phyloP scores from a whole-genome alignment of 2,329 filamentous ascomycete species.

The Diaporthe sp. region DNA sequence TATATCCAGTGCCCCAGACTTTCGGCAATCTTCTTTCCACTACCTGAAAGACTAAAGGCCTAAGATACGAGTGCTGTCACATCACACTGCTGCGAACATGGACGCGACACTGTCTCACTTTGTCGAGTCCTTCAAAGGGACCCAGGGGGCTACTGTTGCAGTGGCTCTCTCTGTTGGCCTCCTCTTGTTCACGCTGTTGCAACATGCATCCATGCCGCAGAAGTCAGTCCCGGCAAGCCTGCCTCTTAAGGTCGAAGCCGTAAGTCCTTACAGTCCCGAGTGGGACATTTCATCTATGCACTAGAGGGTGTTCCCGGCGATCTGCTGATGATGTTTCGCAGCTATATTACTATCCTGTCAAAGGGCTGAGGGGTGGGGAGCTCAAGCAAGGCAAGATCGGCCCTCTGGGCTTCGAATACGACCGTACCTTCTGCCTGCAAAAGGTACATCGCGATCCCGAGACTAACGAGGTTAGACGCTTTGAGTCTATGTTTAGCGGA shows the following conservation, averaged over 20 bases:
- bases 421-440: conserved; percentile 20
- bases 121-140: background rate
- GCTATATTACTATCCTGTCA: conserved; percentile 18
- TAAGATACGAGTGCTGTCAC: background rate
- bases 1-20: background rate
- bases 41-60: background rate
- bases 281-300: background rate
- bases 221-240: conserved; percentile 3
- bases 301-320: background rate
- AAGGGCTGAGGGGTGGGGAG: conserved; percentile 11
- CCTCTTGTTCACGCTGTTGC: background rate
- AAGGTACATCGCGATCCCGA: conserved; percentile 9
- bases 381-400: conserved; percentile 9
- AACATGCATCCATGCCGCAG: background rate
- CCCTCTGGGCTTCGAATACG: conserved; percentile 7
- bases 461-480: background rate
- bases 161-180: conserved; percentile 5
- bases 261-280: background rate
- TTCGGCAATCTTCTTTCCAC: background rate
- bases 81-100: background rate
- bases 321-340: background rate
- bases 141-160: background rate
- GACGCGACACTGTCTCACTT: background rate
- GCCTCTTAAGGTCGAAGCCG: conserved; percentile 19
- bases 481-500: conserved; percentile 8